phyloP scores from a whole-genome alignment of 164 flowering plant genomes.

The Santalum album region DNA sequence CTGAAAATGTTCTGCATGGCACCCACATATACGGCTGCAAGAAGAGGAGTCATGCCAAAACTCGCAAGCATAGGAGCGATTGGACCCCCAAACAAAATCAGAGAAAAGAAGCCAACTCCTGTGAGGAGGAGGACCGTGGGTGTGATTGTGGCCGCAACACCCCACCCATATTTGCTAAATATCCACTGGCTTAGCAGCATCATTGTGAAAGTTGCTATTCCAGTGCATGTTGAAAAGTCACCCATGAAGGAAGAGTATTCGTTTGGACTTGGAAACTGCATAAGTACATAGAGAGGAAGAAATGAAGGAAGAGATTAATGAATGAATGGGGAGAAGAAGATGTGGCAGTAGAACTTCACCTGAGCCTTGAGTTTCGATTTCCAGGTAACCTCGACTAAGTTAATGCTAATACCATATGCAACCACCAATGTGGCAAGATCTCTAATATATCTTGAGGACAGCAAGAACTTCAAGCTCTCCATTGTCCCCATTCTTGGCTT shows the following conservation, averaged over 20 bases:
- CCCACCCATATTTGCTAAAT: conserved; percentile 89
- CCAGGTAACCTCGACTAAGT: conserved; percentile 99
- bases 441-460: conserved; percentile 73
- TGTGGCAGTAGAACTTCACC: conserved; percentile 43
- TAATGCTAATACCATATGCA: conserved; percentile 95
- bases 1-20: conserved; percentile 96
- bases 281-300: not conserved
- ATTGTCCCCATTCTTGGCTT: conserved; percentile 76
- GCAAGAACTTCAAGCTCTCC: conserved; percentile 92
- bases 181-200: conserved; percentile 86
- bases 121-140: conserved; percentile 89
- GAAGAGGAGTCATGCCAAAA: conserved; percentile 91
- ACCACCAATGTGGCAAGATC: conserved; percentile 95
- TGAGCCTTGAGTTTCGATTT: conserved; percentile 98
- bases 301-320: too few species aligned
- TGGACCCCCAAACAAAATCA: conserved; percentile 73
- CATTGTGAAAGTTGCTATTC: conserved; percentile 91
- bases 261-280: conserved; percentile 94
- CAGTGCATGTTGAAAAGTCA: conserved; percentile 95
- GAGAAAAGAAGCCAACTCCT: conserved; percentile 91
- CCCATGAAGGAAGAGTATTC: conserved; percentile 99
- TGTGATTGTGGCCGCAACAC: conserved; percentile 90
- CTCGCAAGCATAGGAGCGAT: conserved; percentile 54
- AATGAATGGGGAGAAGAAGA: too few species aligned
- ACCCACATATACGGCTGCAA: conserved; percentile 97